A percentile compares a stretch with the other conserved stretches of the same genome.
phyloP scores from a whole-genome alignment of 768 basidiomycete genomes.

The Guyanaporus albipodus region DNA sequence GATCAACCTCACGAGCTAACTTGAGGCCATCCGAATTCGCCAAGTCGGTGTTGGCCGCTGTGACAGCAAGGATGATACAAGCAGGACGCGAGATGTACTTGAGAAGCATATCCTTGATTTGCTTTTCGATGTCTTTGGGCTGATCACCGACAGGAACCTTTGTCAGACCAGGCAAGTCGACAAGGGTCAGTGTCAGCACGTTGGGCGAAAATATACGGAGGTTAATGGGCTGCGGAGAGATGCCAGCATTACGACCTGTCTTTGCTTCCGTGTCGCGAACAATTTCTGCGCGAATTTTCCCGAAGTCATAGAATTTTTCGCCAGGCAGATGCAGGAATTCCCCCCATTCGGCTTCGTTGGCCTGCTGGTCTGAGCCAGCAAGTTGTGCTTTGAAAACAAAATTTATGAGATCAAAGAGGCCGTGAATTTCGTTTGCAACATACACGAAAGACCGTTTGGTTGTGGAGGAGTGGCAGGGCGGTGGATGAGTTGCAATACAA shows the following conservation, averaged over 20 bases:
- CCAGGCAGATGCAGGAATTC: slow-evolving; percentile 96
- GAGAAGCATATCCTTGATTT: slow-evolving; percentile 94
- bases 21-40: slow-evolving; percentile 98
- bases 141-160: slow-evolving; percentile 96
- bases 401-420: slow-evolving; percentile 1
- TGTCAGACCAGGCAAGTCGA: slow-evolving; percentile 95
- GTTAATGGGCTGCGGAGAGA: slow-evolving; percentile 96
- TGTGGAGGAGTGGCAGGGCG: slow-evolving; percentile 52
- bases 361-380: slow-evolving; percentile 60
- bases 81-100: slow-evolving; percentile 95
- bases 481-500: slow-evolving; percentile 95
- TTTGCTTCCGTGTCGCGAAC: slow-evolving; percentile 96
- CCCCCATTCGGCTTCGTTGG: slow-evolving; percentile 96
- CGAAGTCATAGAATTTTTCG: slow-evolving; percentile 97
- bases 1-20: slow-evolving; percentile 94
- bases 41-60: slow-evolving; percentile 93
- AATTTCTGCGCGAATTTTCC: slow-evolving; percentile 95
- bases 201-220: slow-evolving; percentile 96
- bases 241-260: slow-evolving; percentile 97
- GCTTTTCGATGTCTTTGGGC: slow-evolving; percentile 94
- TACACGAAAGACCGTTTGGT: slow-evolving; percentile 44
- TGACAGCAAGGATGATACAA: slow-evolving; percentile 95
- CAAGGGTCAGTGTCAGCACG: slow-evolving; percentile 93
- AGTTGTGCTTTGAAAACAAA: slow-evolving; percentile 21
- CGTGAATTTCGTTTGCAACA: slow-evolving; percentile 17